phyloP scores from a whole-genome alignment of 2,329 filamentous ascomycete genomes.

The Sarocladium oryzae region DNA sequence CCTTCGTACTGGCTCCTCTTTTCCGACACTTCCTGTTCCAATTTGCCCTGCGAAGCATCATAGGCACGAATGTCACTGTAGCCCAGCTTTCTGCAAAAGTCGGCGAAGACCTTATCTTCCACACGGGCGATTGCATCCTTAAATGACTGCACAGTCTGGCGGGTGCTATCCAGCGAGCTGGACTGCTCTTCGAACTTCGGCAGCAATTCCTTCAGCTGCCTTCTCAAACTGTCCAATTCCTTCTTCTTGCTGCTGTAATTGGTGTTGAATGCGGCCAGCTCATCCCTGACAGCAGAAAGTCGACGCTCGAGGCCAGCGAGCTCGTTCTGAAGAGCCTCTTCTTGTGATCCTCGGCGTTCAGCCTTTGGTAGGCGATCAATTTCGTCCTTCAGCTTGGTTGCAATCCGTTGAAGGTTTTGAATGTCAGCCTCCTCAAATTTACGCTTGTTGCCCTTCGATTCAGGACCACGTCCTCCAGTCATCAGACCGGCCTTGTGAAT shows the following conservation, averaged over 20 bases:
- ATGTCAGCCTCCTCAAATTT: constrained; percentile 88
- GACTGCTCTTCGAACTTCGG: constrained; percentile 73
- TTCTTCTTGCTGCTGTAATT: constrained; percentile 81
- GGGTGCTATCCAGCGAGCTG: constrained; percentile 56
- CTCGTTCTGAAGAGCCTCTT: constrained; percentile 76
- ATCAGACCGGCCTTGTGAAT: constrained; percentile 96
- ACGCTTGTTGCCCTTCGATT: constrained; percentile 67
- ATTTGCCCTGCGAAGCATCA: constrained; percentile 83
- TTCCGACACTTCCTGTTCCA: constrained; percentile 84
- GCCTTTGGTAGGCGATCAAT: constrained; percentile 73
- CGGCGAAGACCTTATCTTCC: constrained; percentile 80
- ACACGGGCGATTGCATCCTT: constrained; percentile 64
- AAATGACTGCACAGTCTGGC: constrained; percentile 44
- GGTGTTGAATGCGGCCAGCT: constrained; percentile 70
- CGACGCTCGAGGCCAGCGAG: constrained; percentile 74
- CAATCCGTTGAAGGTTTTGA: constrained; percentile 72
- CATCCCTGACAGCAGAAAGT: constrained; percentile 63
- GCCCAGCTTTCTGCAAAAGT: constrained; percentile 80
- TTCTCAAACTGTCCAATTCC: constrained; percentile 67
- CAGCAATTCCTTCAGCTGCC: constrained; percentile 66
- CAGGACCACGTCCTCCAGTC: constrained; percentile 83
- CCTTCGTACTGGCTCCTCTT: constrained; percentile 82
- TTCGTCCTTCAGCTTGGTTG: constrained; percentile 69
- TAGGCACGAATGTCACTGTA: constrained; percentile 90
- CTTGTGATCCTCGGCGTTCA: constrained; percentile 67